Evolutionary conservation across 306 rosid species (phyloP).

Genomic region (Quercus aquifolioides): DNA sequence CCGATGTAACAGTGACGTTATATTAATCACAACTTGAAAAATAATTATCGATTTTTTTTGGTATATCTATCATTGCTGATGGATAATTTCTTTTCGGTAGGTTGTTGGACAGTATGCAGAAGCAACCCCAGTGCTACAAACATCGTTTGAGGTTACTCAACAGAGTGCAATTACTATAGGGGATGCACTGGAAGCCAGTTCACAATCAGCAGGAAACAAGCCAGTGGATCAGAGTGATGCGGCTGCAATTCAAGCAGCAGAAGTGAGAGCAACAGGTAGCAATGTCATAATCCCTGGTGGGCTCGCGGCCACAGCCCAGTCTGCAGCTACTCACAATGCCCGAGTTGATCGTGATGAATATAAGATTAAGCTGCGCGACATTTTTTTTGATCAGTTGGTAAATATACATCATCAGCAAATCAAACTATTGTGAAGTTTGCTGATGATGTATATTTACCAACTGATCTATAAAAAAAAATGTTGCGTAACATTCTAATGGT

Average conservation of each 20-base stretch:
- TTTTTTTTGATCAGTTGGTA: not conserved
- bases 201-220: slow-evolving; percentile 41
- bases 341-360: slow-evolving; percentile 22
- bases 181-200: slow-evolving; percentile 74
- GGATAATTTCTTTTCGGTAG: slow-evolving; percentile 21
- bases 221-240: slow-evolving; percentile 64
- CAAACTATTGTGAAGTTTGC: no score
- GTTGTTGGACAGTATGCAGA: slow-evolving; percentile 51
- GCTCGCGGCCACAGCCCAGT: slow-evolving; percentile 51
- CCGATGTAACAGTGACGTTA: no score
- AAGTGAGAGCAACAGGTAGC: slow-evolving; percentile 56
- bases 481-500: slow-evolving; percentile 43
- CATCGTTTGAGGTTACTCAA: not conserved
- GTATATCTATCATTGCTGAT: no score
- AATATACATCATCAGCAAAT: no score
- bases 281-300: slow-evolving; percentile 51
- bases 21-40: no score
- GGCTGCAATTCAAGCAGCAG: slow-evolving; percentile 69
- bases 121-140: slow-evolving; percentile 27
- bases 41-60: no score
- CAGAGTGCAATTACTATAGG: slow-evolving; percentile 57
- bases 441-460: no score
- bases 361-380: slow-evolving; percentile 56
- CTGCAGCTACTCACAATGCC: slow-evolving; percentile 54
- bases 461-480: not conserved